Percentiles rank a stretch among this genome's conserved stretches.
Evolutionary conservation across 441 rosid genomes (phyloP).

Genomic region (Gossypium gossypioides): DNA sequence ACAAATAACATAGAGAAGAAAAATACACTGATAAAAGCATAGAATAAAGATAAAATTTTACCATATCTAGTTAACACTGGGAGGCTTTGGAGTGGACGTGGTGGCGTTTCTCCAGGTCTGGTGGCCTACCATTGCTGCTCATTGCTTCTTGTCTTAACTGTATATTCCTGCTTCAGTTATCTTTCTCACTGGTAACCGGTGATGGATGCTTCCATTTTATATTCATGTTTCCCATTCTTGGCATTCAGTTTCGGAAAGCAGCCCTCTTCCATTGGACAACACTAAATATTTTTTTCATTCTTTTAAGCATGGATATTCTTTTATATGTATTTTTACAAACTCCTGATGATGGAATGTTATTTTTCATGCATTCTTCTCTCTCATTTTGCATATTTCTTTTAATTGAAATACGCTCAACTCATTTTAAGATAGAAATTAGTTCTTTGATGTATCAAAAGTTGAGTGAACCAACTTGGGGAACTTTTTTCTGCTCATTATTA

Average conservation of each 20-base stretch:
- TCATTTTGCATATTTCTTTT: neutral
- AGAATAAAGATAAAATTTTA: neutral
- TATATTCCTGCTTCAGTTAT: constrained; percentile 30
- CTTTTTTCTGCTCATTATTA: neutral
- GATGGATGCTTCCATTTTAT: neutral
- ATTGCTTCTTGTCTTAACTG: constrained; percentile 29
- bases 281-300: constrained; percentile 30
- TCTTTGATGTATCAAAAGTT: neutral
- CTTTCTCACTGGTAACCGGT: neutral
- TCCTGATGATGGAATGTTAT: neutral
- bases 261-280: neutral
- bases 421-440: neutral
- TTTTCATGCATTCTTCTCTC: neutral
- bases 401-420: neutral
- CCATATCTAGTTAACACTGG: constrained; percentile 7
- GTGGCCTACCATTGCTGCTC: constrained; percentile 14
- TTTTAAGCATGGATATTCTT: constrained; percentile 12
- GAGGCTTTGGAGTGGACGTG: constrained; percentile 21
- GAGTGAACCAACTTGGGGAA: too few species aligned
- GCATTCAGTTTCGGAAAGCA: neutral
- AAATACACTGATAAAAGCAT: constrained; percentile 18
- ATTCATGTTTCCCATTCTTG: constrained; percentile 5
- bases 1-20: neutral
- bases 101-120: neutral
- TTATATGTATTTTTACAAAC: constrained; percentile 8